Evolutionary conservation across 2,329 filamentous ascomycete species (phyloP), one percentile per base, ranked within the genome.

Genomic region (Diaporthe sp.): DNA sequence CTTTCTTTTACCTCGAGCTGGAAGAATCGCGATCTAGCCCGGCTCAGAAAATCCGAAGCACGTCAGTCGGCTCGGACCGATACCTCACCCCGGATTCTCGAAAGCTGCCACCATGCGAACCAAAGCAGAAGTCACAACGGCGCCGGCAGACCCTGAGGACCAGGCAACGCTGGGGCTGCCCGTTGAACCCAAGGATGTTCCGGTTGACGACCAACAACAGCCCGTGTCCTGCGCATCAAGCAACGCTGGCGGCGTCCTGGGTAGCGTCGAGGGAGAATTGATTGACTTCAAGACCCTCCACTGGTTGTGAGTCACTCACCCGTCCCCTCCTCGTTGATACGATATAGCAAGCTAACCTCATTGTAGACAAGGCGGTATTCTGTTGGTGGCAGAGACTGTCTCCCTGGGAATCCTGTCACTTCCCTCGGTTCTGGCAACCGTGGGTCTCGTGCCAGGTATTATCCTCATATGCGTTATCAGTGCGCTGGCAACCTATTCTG

Each of bases 361-460:
- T 17, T 34, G 7, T 8, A 71, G 68, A 13, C 68, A 71, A 59
- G 68, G 68, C 44, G 68, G 68, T 17, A 59, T 71, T 31, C 25
- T 71, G 25, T 17, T 71, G 37, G 68, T 71, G 5, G 68, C 68
- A 15, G 68, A 71, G 37, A 71, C 68, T 4, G 68, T 71, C 1
- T 71, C 68, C 8, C n/a, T 71, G n/a, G 68, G 68, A 4, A 71
- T 71, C 22, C 37, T 71, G 37, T 71, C 68, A 7, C 49, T 71
- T 15, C 68, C 68, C 25, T 71, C 68, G 5, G 68, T 71, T 28
- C 68, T 71, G 55, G 68, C 68, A 44, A 71, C 68, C 51, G 68
- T 71, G 10, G 68, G 68, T 17, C 68, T 71, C 10, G 55, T 71
- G 25, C 68, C 68, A 4, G 68, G 68, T 3, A 71, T 71, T 6